These are phyloP conservation scores for Rosa multiflora DNA, from an alignment of 306 rosid species.

Conservation along the genomic window DNA sequence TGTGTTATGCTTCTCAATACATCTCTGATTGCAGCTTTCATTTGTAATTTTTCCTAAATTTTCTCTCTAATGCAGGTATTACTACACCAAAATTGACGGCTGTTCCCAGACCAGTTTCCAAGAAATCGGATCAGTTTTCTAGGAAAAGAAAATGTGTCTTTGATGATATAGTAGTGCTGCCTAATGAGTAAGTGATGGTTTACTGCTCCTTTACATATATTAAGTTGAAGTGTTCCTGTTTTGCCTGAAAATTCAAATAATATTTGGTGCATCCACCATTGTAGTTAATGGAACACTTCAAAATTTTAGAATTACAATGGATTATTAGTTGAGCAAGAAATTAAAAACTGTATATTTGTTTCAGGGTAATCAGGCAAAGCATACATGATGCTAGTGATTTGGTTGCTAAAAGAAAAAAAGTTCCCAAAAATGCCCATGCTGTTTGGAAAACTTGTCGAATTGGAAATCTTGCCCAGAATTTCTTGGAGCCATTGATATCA, in stretches of 20 bases:
- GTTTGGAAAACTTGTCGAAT: constrained; percentile 35
- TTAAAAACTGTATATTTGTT: constrained; percentile 6
- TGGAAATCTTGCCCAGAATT: constrained; percentile 39
- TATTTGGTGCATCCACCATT: neutral
- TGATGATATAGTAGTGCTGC: constrained; percentile 48
- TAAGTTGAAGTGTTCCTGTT: neutral
- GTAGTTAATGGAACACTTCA: neutral
- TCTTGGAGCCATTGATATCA: constrained; percentile 55
- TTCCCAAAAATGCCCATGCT: constrained; percentile 32
- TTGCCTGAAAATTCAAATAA: neutral
- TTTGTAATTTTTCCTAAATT: neutral
- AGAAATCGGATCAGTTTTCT: constrained; percentile 36
- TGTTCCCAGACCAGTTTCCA: constrained; percentile 57
- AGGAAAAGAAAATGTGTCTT: constrained; percentile 60
- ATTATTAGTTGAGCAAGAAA: neutral
- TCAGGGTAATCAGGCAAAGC: constrained; percentile 58
- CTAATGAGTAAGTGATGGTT: constrained; percentile 53
- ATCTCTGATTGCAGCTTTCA: neutral
- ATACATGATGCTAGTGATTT: constrained; percentile 52
- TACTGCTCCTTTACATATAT: neutral
- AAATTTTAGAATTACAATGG: neutral
- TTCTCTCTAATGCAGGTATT: constrained; percentile 44
- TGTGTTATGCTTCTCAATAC: neutral
- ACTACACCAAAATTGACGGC: constrained; percentile 37
- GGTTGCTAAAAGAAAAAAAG: constrained; percentile 50